Evolutionary conservation across 176 grass and related monocot genomes (phyloP), one percentile per base, ranked within the genome.

Genomic region (Oryza meyeriana): DNA sequence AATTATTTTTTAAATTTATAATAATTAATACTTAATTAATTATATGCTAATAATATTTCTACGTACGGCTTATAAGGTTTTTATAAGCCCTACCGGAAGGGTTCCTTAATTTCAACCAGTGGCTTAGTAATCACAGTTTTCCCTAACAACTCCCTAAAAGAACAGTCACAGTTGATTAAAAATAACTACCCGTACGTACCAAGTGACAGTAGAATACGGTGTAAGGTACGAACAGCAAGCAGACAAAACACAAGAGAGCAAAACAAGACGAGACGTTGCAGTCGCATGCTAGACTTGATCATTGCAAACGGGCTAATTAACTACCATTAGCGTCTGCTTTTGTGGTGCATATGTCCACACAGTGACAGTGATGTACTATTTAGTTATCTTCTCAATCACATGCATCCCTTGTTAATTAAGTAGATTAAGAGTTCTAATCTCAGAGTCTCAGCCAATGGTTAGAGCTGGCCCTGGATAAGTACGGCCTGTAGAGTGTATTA

Each of bases 381-480:
- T 7, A 6, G 12, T 72, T 18, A 26, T 79, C 26, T 45, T 28
- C 59, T 70, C 30, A 12, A 4, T 84, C 62, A 38, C 72, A 76
- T 65, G 71, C 42, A 67, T 52, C 61, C 57, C 8, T 4, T 12
- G 40, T 22, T 20, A 64, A 4, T 48, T 26, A 18, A 18, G 12
- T 40, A 16, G 57, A 47, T 50, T 34, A 79, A 72, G 35, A 24
- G 8, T 12, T 73, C 25, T 40, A 38, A 32, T 55, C 39, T 16
- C n/a, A 70, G 64, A 28, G 31, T 55, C 39, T 16, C n/a, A 70
- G 50, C 71, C 78, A 76, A 82, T 76, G 85, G 64, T n/a, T 45
- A 39, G 22, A 69, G 64, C 69, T 50, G 8, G 61, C 1, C 38
- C 16, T 30, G 73, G 79, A 87, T 83, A 83, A 77, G 85, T 12